Conservation (phyloP, 495 filamentous ascomycete genomes). For the Bryoglossum gracile region DNA sequence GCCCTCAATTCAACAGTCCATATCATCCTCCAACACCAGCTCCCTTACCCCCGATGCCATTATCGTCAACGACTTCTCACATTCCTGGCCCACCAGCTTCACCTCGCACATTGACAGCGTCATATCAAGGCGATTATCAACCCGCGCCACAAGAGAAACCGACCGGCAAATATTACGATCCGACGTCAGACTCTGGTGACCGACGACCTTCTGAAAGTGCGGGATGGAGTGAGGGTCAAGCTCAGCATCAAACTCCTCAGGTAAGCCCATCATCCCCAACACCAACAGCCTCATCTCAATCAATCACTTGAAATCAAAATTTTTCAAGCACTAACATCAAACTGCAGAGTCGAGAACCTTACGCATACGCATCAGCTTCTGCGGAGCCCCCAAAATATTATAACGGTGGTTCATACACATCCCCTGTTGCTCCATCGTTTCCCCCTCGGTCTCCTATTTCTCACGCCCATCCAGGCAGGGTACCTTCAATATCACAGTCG, state of each 20-base stretch:
- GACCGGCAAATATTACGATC: slow-evolving; percentile 48
- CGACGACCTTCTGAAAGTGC: slow-evolving; percentile 38
- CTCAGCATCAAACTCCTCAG: slow-evolving; percentile 29
- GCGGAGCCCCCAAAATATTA: slow-evolving; percentile 43
- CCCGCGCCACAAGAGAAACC: slow-evolving; percentile 36
- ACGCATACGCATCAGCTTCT: slow-evolving; percentile 38
- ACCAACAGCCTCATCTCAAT: slow-evolving; percentile 37
- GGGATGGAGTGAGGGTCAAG: slow-evolving; percentile 30
- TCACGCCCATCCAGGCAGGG: slow-evolving; percentile 44
- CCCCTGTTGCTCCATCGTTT: slow-evolving; percentile 48
- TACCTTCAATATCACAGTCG: slow-evolving; percentile 46
- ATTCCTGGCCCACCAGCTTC: slow-evolving; percentile 20
- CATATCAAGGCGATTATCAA: slow-evolving; percentile 20
- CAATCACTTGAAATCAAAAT: slow-evolving; percentile 30
- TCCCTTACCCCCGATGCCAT: slow-evolving; percentile 17
- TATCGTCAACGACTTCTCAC: slow-evolving; percentile 12
- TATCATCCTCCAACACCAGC: slow-evolving; percentile 21
- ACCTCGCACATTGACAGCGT: slow-evolving; percentile 12
- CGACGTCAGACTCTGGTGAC: slow-evolving; percentile 43
- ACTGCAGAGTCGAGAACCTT: slow-evolving; percentile 37
- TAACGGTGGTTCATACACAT: slow-evolving; percentile 54
- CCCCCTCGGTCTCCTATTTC: slow-evolving; percentile 47
- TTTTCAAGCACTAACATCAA: slow-evolving; percentile 36
- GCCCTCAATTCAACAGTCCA: slow-evolving; percentile 21
- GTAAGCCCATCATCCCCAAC: slow-evolving; percentile 39